phyloP scores from a whole-genome alignment of 2,329 filamentous ascomycete genomes.

The Albophoma yamanashiensis region DNA sequence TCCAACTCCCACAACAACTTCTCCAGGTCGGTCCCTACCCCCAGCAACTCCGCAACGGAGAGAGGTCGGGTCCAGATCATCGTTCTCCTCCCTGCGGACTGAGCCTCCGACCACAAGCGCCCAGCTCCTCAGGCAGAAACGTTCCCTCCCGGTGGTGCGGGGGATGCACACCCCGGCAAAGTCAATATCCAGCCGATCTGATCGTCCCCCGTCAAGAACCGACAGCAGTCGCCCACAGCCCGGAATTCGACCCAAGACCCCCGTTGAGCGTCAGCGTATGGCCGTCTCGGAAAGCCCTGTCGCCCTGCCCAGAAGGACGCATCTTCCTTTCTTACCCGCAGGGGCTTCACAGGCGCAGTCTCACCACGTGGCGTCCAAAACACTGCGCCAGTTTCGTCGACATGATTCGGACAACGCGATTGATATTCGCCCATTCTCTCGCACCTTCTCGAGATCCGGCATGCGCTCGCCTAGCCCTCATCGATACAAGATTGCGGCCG shows the following conservation, averaged over 20 bases:
- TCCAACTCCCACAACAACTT: constrained; percentile 48
- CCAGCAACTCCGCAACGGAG: constrained; percentile 51
- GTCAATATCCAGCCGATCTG: constrained; percentile 33
- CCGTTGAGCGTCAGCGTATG: constrained; percentile 49
- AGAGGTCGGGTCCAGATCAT: constrained; percentile 45
- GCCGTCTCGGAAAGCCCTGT: constrained; percentile 37
- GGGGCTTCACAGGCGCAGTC: constrained; percentile 64
- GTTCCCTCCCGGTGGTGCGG: constrained; percentile 51
- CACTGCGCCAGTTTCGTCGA: constrained; percentile 60
- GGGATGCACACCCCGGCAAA: constrained; percentile 41
- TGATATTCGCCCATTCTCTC: constrained; percentile 46
- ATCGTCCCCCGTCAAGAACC: constrained; percentile 49
- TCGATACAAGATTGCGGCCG: constrained; percentile 33
- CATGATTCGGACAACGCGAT: constrained; percentile 68
- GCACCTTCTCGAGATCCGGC: constrained; percentile 45
- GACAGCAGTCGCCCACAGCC: constrained; percentile 40
- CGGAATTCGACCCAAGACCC: constrained; percentile 56
- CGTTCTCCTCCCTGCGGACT: constrained; percentile 40
- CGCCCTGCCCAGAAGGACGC: constrained; percentile 45
- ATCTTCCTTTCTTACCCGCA: constrained; percentile 68
- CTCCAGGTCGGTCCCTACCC: constrained; percentile 39
- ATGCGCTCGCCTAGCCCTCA: constrained; percentile 52
- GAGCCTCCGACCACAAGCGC: constrained; percentile 56
- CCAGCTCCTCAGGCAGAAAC: constrained; percentile 54
- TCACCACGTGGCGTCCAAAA: constrained; percentile 67